phyloP scores from a whole-genome alignment of 192 early-diverging fungal genomes.

The Neocallimastix lanati region DNA sequence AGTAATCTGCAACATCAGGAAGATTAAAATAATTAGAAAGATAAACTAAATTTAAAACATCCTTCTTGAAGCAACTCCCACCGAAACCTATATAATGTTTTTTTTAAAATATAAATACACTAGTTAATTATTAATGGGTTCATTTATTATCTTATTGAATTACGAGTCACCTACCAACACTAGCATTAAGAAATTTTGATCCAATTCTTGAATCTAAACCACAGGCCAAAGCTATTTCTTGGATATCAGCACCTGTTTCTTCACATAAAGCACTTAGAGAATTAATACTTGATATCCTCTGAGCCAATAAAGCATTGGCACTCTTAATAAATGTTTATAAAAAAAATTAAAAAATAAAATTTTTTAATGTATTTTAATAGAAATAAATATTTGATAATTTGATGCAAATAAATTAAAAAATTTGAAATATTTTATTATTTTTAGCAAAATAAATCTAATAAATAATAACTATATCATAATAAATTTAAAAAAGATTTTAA shows the following conservation, averaged over 20 bases:
- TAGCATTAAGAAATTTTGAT: slow-evolving; percentile 73
- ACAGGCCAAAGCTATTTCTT: slow-evolving; percentile 78
- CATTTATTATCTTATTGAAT: too few species aligned
- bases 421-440: too few species aligned
- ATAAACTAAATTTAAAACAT: slow-evolving; percentile 80
- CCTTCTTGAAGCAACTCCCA: slow-evolving; percentile 90
- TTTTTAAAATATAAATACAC: background rate
- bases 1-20: slow-evolving; percentile 81
- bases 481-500: too few species aligned
- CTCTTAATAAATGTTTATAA: too few species aligned
- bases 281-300: slow-evolving; percentile 85
- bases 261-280: slow-evolving; percentile 81
- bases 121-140: too few species aligned
- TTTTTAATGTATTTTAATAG: too few species aligned
- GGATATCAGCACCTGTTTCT: slow-evolving; percentile 72
- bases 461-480: too few species aligned
- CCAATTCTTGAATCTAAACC: slow-evolving; percentile 74
- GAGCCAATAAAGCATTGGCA: slow-evolving; percentile 81
- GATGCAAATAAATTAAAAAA: too few species aligned
- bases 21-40: slow-evolving; percentile 63
- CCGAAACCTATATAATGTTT: too few species aligned
- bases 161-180: slow-evolving; percentile 56
- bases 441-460: too few species aligned
- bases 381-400: too few species aligned
- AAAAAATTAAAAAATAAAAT: too few species aligned